A percentile compares a stretch with the other conserved stretches of the same genome.
These are phyloP conservation scores for Candolleomyces efflorescens DNA, from an alignment of 768 basidiomycete genomes.

Conservation along the genomic window DNA sequence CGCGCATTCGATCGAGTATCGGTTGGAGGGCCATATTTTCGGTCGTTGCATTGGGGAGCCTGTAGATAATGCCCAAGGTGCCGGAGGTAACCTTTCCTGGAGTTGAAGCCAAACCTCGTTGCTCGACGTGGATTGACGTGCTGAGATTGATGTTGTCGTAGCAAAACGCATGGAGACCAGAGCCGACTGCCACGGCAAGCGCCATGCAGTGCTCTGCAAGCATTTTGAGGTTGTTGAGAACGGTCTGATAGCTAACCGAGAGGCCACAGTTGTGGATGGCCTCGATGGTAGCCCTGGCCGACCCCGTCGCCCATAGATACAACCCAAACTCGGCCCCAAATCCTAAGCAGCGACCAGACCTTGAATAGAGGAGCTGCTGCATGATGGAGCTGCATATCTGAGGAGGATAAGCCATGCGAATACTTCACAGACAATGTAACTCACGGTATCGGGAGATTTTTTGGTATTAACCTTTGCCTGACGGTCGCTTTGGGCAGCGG, in stretches of 20 bases:
- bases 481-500: too few species aligned
- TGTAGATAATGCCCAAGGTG: conserved; percentile 4
- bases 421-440: too few species aligned
- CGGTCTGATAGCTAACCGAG: not conserved
- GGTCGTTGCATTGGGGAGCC: not conserved
- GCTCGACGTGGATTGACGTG: conserved; percentile 10
- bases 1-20: not conserved
- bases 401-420: too few species aligned
- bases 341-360: not conserved
- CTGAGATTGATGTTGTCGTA: conserved; percentile 12
- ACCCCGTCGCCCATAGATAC: not conserved
- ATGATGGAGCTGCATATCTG: too few species aligned
- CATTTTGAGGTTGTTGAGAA: not conserved
- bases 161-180: conserved; percentile 2
- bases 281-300: not conserved
- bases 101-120: not conserved
- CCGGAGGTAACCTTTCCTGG: conserved; percentile 7
- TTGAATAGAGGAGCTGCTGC: not conserved
- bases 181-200: not conserved
- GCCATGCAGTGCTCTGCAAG: not conserved
- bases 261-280: not conserved
- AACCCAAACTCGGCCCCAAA: not conserved
- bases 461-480: too few species aligned
- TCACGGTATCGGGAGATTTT: too few species aligned
- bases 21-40: conserved; percentile 3